Base-by-base conservation (phyloP, 768 basidiomycete genomes). In the Mycena haematopus region DNA sequence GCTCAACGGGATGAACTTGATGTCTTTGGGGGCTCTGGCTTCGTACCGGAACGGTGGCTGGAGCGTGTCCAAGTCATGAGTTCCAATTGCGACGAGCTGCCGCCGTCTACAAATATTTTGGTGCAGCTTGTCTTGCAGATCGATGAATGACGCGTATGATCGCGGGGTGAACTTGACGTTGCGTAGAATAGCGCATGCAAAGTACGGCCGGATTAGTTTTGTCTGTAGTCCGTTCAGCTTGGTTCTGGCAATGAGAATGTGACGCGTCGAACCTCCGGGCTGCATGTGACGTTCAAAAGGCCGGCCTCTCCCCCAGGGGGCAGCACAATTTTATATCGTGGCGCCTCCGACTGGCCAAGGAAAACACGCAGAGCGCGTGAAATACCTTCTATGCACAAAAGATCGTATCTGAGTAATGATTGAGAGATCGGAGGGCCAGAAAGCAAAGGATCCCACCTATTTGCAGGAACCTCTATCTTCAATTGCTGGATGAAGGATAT, bases 401-500 rank as follows among this genome's bases (percentile, higher is more conserved):
- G 84, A 78, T 99, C 97, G 72, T 99, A 99, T 88, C 96, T 95
- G 72, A 11, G 52, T 53, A 50, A 15, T 68, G 38, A 65, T 31
- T 52, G 67, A 56, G 42, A 60, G 35, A 56, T 65, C 56, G 35
- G 47, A 36, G 8, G 5, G 24, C 45, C 17, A 47, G 54, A 63
- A 36, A 44, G 11, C 52, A 31, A n/a, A 35, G 56, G 55, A 49
- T 27, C 56, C 19, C 59, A 86, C 95, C 95, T 89, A 76, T 99
- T 99, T n/a, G 97, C 97, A 47, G 97, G 96, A 46, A 98, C 85
- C 76, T 99, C 97, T 70, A 99, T 97, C 84, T 99, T 99, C 70
- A 99, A 81, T 92, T 97, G 94, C 89, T 98, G 67, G 3, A 56
- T 25, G 21, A 50, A 27, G 13, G 52, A 56, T 66, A 42, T 46